Evolutionary conservation across 2,329 filamentous ascomycete species (phyloP), one percentile per base, ranked within the genome.

Genomic region (Coniochaeta sp.): DNA sequence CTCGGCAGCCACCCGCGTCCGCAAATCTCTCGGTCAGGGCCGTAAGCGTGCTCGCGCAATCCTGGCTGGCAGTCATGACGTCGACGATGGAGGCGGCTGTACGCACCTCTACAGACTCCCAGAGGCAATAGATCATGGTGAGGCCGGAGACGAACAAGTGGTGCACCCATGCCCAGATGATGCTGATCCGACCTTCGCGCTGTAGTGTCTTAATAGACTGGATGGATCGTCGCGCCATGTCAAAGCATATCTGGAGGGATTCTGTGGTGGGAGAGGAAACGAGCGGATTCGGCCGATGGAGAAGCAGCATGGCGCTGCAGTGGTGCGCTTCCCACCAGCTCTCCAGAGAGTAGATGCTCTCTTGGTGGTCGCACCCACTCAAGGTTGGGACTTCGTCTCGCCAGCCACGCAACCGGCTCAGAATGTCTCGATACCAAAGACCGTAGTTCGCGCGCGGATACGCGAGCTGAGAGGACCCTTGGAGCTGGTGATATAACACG

Each of bases 111-210:
- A 65, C 62, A 1, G 69, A 72, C 6, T 71, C 66, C 70, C 71
- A 73, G 57, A 73, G 62, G 56, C 65, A 63, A 12, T 72, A 70
- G 32, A 72, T 67, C 42, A 71, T 63, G 3, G 63, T 67, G 17
- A 73, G 59, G 17, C 71, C 71, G 2, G 71, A 70, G 52, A 73
- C 64, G 62, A 73, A 71, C 38, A 73, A 66, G 14, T 68, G 65
- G 60, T 73, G 70, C 0, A 70, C 69, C 36, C 60, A 69, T 61
- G 64, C 70, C 71, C 71, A 73, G 17, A 69, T 59, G 24, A 72
- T 65, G 42, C 68, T 69, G 47, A 72, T 62, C 55, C 65, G 69
- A 4, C 66, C 65, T 30, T 72, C 69, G 28, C 69, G 67, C 50
- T 73, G 69, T 54, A 73, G 60, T 4, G 63, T 63, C 44, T 71